Percentiles rank a stretch among this genome's conserved stretches.
Conservation (phyloP, 2,329 filamentous ascomycete genomes). For the Paraconiothyrium sp. region DNA sequence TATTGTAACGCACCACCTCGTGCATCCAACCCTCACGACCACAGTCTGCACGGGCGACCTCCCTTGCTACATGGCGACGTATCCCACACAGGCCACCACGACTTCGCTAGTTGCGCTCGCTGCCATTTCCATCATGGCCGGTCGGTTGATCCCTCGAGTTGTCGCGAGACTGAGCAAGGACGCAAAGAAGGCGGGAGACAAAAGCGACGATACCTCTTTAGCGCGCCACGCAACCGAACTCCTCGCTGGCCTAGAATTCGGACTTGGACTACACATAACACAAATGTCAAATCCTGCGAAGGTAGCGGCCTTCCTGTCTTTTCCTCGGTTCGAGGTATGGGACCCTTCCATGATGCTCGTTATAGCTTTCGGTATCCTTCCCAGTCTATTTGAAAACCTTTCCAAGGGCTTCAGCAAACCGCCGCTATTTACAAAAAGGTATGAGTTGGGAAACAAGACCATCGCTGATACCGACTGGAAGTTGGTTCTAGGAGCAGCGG, state of each 20-base stretch:
- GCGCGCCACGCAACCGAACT: conserved; percentile 53
- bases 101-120: conserved; percentile 50
- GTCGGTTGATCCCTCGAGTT: conserved; percentile 33
- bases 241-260: conserved; percentile 61
- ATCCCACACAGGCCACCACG: conserved; percentile 46
- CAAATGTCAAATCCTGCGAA: conserved; percentile 63
- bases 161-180: conserved; percentile 19
- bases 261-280: conserved; percentile 60
- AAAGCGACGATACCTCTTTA: conserved; percentile 18
- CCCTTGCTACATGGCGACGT: conserved; percentile 59
- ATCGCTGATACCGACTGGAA: conserved; percentile 59
- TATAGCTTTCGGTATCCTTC: conserved; percentile 60
- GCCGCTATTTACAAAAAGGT: conserved; percentile 55
- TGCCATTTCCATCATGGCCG: conserved; percentile 36
- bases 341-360: conserved; percentile 62
- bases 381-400: conserved; percentile 52
- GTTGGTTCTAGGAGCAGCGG: conserved; percentile 58
- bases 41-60: conserved; percentile 46
- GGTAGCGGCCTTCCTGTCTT: conserved; percentile 61
- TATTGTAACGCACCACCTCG: conserved; percentile 49
- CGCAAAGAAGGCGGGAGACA: conserved; percentile 15
- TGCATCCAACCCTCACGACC: conserved; percentile 53
- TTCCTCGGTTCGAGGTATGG: conserved; percentile 53
- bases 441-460: conserved; percentile 56
- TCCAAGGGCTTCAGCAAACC: conserved; percentile 38